phyloP scores from a whole-genome alignment of 495 filamentous ascomycete genomes.

The Aspergillus olivimuriae region DNA sequence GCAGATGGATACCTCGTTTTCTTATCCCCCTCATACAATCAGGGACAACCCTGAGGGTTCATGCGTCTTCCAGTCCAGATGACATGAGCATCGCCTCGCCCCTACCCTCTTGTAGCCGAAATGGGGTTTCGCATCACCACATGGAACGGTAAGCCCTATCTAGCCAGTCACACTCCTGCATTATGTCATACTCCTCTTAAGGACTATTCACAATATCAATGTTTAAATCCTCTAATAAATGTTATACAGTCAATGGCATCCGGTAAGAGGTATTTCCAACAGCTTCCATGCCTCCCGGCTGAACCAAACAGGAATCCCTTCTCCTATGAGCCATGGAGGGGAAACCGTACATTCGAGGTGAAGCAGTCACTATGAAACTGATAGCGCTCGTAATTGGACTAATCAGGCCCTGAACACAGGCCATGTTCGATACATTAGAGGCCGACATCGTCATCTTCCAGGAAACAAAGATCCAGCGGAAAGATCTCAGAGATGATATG shows the following conservation, averaged over 20 bases:
- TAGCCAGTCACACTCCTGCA: too few relatives aligned
- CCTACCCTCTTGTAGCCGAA: conserved; percentile 8
- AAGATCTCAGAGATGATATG: conserved; percentile 93
- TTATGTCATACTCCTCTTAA: too few relatives aligned
- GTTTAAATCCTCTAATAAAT: neutral
- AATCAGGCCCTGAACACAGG: conserved; percentile 28
- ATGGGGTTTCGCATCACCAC: conserved; percentile 83
- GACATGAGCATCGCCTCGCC: too few relatives aligned
- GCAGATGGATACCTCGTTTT: too few relatives aligned
- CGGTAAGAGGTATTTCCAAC: conserved; percentile 43
- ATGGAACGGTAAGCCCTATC: conserved; percentile 66
- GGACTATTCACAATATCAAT: neutral
- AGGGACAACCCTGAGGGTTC: too few relatives aligned
- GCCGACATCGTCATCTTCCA: conserved; percentile 94
- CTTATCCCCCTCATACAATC: too few relatives aligned
- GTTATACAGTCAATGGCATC: conserved; percentile 77
- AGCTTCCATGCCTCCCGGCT: neutral
- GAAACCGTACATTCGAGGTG: conserved; percentile 77
- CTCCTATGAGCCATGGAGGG: conserved; percentile 89
- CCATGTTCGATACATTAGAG: conserved; percentile 92
- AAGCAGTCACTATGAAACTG: too few relatives aligned
- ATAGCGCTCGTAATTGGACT: neutral
- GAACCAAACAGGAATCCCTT: conserved; percentile 70
- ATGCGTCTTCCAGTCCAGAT: too few relatives aligned
- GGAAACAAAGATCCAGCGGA: conserved; percentile 93